Conservation (phyloP, 2,329 filamentous ascomycete genomes). For the Septoria linicola region DNA sequence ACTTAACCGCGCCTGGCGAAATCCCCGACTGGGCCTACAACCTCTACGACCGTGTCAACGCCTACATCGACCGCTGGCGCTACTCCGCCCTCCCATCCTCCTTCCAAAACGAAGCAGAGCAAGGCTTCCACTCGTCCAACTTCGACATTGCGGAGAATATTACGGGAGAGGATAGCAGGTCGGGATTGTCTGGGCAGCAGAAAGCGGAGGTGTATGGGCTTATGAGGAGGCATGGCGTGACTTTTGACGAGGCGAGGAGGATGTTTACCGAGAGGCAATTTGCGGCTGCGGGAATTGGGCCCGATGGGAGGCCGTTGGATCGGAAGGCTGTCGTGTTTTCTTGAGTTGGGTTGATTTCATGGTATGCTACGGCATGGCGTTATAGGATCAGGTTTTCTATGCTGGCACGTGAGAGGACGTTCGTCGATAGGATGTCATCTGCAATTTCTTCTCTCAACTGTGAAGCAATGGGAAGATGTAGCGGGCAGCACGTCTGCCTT, state of each 20-base stretch:
- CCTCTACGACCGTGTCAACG: constrained; percentile 41
- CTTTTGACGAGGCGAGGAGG: constrained; percentile 87
- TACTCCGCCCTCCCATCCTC: constrained; percentile 72
- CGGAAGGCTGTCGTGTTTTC: constrained; percentile 96
- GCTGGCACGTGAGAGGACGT: too few species aligned
- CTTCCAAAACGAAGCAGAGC: constrained; percentile 83
- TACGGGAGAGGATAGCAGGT: constrained; percentile 71
- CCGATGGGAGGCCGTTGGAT: constrained; percentile 83
- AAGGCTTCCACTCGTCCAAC: constrained; percentile 75
- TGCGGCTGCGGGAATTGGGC: constrained; percentile 80
- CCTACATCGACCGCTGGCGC: constrained; percentile 49
- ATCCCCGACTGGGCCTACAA: constrained; percentile 57
- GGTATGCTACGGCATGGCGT: background rate
- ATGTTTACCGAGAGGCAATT: constrained; percentile 85
- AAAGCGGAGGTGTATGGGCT: constrained; percentile 83
- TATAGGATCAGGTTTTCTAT: background rate
- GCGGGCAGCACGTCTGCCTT: too few species aligned
- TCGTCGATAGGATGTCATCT: too few species aligned
- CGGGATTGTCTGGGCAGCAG: constrained; percentile 74
- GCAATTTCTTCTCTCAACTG: too few species aligned
- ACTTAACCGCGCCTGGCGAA: constrained; percentile 47
- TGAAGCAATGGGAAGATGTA: too few species aligned
- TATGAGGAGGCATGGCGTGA: constrained; percentile 80
- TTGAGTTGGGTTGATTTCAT: constrained; percentile 39
- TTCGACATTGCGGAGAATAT: constrained; percentile 85